Evolutionary conservation across 352 stramenopile species (phyloP), one percentile per base, ranked within the genome.

Genomic region (Poterioochromonas sp.): DNA sequence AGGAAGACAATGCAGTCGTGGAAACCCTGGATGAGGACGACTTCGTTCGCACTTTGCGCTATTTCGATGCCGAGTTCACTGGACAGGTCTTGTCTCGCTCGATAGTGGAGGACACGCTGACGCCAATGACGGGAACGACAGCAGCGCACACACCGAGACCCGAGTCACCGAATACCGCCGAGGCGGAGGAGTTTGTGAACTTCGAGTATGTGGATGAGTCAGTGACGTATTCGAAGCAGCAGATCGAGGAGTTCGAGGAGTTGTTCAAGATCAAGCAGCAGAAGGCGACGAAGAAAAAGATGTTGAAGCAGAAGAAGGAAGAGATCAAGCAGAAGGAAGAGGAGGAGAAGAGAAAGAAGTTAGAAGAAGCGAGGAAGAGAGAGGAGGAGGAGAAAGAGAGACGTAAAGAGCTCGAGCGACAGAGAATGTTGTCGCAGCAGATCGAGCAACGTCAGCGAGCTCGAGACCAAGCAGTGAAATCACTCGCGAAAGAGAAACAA

Each of bases 41-140:
- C 18, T n/a, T 70, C 47, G 62, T 8, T 47, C 3, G 5, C 20
- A 29, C 51, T 54, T 26, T 37, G 34, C 37, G 29, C 1, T 41
- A 40, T 44, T 63, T 63, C 32, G 2, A 11, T 53, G 22, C 5
- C 71, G 71, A 39, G 26, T 78, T 78, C 47, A 78, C 71, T 18
- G 37, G 15, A 11, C 71, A 78, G 34, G 3, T 29, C 0, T 41
- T 78, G 1, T 78, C 71, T n/a, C 20, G 1, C 8, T 69, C 71
- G n/a, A 26, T 64, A 11, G 20, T 78, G 8, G 49, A 78, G 37
- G 49, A 64, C 34, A 78, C 71, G 34, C 34, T 78, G 2, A n/a
- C 71, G 3, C 29, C 54, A 20, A 32, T 1, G 0, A 34, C 20
- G 22, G 12, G 1, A 41, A 78, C 41, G 1, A 8, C 65, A 54